A percentile compares a stretch with the other conserved stretches of the same genome.
Conservation (phyloP, 306 rosid genomes). For the Malus sieversii region DNA sequence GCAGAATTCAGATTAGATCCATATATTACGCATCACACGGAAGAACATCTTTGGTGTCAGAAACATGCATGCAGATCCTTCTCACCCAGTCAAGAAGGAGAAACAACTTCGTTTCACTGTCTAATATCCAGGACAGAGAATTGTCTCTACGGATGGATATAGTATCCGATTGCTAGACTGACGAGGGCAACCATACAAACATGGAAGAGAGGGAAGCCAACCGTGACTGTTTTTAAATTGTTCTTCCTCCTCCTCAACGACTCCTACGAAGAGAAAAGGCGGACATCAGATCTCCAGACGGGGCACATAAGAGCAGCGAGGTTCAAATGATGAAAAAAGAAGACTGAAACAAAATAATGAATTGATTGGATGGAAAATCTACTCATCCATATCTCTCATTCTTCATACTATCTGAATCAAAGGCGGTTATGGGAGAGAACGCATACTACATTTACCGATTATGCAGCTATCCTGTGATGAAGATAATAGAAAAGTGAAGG, state of each 20-base stretch:
- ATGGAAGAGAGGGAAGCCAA: slow-evolving; percentile 71
- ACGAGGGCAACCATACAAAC: slow-evolving; percentile 64
- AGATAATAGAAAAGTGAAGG: neutral
- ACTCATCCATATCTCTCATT: neutral
- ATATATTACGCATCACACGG: slow-evolving; percentile 14
- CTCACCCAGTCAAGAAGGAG: slow-evolving; percentile 15
- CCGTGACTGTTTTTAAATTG: slow-evolving; percentile 29
- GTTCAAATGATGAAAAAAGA: neutral
- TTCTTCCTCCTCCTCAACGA: slow-evolving; percentile 47
- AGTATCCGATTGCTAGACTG: slow-evolving; percentile 62
- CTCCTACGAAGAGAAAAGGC: slow-evolving; percentile 43
- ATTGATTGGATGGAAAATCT: neutral
- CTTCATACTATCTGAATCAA: neutral
- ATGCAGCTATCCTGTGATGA: neutral
- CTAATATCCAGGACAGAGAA: neutral
- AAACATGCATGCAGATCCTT: slow-evolving; percentile 28
- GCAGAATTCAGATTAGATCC: slow-evolving; percentile 25
- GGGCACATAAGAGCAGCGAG: neutral
- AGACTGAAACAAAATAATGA: neutral
- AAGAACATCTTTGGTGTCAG: slow-evolving; percentile 14
- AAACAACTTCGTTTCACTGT: slow-evolving; percentile 11
- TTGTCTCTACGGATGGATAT: slow-evolving; percentile 41
- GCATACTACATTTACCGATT: neutral
- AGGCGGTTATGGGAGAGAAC: neutral
- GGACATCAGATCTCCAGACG: neutral